phyloP scores from a whole-genome alignment of 257 asterid species.

The Forsythia suspensa region DNA sequence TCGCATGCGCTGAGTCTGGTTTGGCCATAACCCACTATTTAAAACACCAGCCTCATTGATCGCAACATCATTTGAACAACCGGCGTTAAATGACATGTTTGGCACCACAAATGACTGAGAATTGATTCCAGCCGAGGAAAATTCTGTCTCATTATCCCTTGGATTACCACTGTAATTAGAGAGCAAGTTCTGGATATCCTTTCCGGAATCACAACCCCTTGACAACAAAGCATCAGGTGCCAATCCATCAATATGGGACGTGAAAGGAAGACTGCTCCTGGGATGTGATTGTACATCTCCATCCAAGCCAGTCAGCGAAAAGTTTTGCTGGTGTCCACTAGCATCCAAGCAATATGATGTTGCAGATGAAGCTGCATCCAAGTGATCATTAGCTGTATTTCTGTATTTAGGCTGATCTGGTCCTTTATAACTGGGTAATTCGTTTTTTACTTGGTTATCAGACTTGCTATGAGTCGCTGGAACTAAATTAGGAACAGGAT shows the following conservation, averaged over 20 bases:
- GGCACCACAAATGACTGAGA: conserved; percentile 80
- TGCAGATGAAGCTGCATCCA: conserved; percentile 84
- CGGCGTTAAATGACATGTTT: conserved; percentile 62
- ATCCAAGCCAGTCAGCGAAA: conserved; percentile 64
- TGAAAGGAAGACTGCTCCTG: conserved; percentile 55
- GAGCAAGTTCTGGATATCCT: conserved; percentile 83
- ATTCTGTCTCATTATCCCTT: conserved; percentile 78
- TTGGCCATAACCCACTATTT: conserved; percentile 74
- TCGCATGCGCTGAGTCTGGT: conserved; percentile 90
- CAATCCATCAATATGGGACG: conserved; percentile 57
- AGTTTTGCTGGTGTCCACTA: conserved; percentile 54
- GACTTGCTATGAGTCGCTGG: conserved; percentile 55
- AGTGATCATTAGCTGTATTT: conserved; percentile 48
- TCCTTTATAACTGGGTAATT: conserved; percentile 50
- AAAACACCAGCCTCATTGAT: conserved; percentile 58
- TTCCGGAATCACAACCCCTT: conserved; percentile 86
- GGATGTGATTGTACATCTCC: conserved; percentile 76
- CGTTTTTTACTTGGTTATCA: conserved; percentile 56
- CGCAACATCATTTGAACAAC: conserved; percentile 67
- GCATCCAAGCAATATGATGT: conserved; percentile 84
- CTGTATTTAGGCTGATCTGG: conserved; percentile 58
- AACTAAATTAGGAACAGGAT: conserved; percentile 53
- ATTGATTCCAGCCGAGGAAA: conserved; percentile 68
- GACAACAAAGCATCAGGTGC: conserved; percentile 91
- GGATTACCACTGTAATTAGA: conserved; percentile 61